Conservation (phyloP, 2,329 filamentous ascomycete genomes). For the Penicillium decumbens region DNA sequence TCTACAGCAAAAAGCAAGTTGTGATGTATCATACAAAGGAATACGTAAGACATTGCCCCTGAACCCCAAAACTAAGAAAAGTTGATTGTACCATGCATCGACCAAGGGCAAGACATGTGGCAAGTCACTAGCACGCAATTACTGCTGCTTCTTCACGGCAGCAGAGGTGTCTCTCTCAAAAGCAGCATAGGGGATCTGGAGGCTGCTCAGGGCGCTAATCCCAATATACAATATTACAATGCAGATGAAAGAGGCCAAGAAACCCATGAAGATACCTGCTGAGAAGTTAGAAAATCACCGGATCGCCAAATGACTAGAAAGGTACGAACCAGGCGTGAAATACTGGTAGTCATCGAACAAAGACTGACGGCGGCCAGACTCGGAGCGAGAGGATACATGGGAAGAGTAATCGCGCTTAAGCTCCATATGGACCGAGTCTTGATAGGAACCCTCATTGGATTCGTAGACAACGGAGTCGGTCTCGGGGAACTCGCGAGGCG, state of each 20-base stretch:
- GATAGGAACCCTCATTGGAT: conserved; percentile 51
- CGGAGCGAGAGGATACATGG: conserved; percentile 14
- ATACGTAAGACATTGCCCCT: conserved; percentile 10
- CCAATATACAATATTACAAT: conserved; percentile 74
- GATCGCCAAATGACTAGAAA: not conserved
- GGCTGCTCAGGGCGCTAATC: conserved; percentile 67
- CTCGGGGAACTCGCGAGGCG: conserved; percentile 45
- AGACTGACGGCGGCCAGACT: conserved; percentile 39
- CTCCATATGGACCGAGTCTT: conserved; percentile 62
- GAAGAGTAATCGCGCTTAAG: conserved; percentile 61
- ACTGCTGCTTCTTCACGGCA: conserved; percentile 73
- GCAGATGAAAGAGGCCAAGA: conserved; percentile 66
- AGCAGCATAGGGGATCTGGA: conserved; percentile 87
- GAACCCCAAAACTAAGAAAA: conserved; percentile 6
- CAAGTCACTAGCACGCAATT: conserved; percentile 11
- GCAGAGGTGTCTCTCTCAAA: conserved; percentile 96
- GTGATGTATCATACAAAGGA: conserved; percentile 25
- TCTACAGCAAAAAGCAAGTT: conserved; percentile 16
- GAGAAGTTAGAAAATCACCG: conserved; percentile 9
- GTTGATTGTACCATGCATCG: conserved; percentile 12
- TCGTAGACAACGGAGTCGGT: conserved; percentile 53
- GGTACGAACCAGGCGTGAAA: conserved; percentile 71
- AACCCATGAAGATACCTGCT: conserved; percentile 80
- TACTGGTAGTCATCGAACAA: conserved; percentile 90
- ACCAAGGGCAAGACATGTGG: conserved; percentile 8